A percentile compares a stretch with the other conserved stretches of the same genome.
Evolutionary conservation across 345 rosid species (phyloP).

Genomic region (Eucalyptus rudis): DNA sequence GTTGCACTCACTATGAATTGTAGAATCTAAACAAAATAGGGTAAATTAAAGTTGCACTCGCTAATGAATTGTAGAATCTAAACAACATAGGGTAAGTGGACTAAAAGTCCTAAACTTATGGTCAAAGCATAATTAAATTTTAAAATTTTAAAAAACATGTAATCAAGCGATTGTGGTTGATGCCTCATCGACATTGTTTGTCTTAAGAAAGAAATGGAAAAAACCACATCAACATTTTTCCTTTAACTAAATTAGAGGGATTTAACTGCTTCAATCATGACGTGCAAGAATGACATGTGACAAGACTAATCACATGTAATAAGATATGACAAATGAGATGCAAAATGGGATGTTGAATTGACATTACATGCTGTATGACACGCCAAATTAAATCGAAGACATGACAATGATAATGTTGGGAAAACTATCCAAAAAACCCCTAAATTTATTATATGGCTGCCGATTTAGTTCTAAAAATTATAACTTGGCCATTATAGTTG

Average conservation of each 20-base stretch:
- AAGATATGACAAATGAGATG: neutral
- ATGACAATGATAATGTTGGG: neutral
- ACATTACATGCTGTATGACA: neutral
- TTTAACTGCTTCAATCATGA: too few species aligned
- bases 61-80: neutral
- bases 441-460: fast-evolving
- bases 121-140: neutral
- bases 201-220: neutral
- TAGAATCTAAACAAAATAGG: neutral
- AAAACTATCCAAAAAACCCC: neutral
- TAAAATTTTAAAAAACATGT: neutral
- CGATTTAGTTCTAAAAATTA: too few species aligned
- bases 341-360: neutral
- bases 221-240: fast-evolving
- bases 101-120: neutral
- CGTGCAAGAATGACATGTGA: fast-evolving
- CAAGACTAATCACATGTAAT: fast-evolving
- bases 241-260: too few species aligned
- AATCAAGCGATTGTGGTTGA: fast-evolving
- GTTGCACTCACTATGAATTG: neutral
- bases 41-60: neutral
- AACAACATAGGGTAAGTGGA: neutral
- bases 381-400: neutral
- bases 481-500: neutral
- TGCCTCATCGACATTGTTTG: fast-evolving